phyloP scores from a whole-genome alignment of 495 filamentous ascomycete genomes.

The Xylaria curta region DNA sequence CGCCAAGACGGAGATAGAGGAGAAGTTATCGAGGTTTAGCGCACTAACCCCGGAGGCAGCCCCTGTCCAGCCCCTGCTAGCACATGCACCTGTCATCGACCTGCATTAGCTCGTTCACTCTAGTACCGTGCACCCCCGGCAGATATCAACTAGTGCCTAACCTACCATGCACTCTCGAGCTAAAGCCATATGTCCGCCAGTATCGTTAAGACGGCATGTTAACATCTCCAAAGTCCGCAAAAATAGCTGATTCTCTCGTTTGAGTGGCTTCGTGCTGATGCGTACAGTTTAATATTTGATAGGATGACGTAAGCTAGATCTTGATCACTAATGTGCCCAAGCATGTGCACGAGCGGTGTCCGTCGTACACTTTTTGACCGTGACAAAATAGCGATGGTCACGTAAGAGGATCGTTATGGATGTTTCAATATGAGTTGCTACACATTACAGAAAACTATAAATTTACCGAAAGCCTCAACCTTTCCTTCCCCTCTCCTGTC shows the following conservation, averaged over 20 bases:
- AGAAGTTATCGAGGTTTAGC: background rate
- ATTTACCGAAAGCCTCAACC: background rate
- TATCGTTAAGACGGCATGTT: background rate
- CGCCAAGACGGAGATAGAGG: conserved; percentile 11
- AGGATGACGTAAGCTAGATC: background rate
- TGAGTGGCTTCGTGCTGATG: background rate
- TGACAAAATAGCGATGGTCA: background rate
- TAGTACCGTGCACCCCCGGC: background rate
- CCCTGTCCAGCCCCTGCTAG: background rate
- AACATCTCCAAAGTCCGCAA: conserved; percentile 11
- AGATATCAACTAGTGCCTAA: background rate
- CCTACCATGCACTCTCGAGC: background rate
- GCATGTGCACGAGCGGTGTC: background rate
- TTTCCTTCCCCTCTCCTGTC: background rate
- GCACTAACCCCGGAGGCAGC: background rate
- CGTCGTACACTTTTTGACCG: too few species aligned
- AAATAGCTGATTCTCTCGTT: background rate
- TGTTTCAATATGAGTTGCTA: too few species aligned
- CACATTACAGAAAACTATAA: conserved; percentile 1
- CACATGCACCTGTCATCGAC: conserved; percentile 18
- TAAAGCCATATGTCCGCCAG: conserved; percentile 9
- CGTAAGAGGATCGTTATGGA: background rate
- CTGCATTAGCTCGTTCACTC: conserved; percentile 12
- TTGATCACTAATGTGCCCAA: background rate
- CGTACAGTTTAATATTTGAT: background rate